A percentile compares a stretch with the other conserved stretches of the same genome.
These are phyloP conservation scores for Phytopythium vexans DNA, from an alignment of 352 stramenopile genomes.

Conservation along the genomic window DNA sequence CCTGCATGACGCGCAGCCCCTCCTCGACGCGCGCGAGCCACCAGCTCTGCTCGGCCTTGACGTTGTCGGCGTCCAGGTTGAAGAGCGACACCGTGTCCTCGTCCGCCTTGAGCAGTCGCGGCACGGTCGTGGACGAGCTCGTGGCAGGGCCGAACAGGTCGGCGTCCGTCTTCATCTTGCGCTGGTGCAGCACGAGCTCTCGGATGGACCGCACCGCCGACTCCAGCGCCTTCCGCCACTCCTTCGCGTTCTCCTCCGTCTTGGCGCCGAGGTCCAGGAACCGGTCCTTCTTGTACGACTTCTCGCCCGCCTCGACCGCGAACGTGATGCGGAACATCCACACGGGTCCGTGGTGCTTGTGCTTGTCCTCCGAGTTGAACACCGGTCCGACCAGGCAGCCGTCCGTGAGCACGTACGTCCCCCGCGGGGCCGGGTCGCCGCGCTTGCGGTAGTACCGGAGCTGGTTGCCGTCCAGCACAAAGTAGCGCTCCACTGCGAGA, in stretches of 20 bases:
- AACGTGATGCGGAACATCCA: conserved; percentile 92
- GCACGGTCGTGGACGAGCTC: conserved; percentile 43
- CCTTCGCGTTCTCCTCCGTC: conserved; percentile 73
- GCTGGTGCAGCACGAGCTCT: conserved; percentile 70
- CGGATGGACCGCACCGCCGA: conserved; percentile 72
- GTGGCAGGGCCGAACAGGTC: conserved; percentile 51
- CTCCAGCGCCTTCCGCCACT: conserved; percentile 82
- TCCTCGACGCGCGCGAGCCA: conserved; percentile 82
- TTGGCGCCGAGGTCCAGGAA: conserved; percentile 86
- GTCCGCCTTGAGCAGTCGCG: conserved; percentile 67
- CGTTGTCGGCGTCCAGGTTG: conserved; percentile 83
- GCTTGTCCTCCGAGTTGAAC: conserved; percentile 88
- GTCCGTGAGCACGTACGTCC: conserved; percentile 85
- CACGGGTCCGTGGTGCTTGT: conserved; percentile 82
- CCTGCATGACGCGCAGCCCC: conserved; percentile 82
- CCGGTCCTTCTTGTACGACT: conserved; percentile 87
- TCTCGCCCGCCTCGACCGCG: conserved; percentile 61
- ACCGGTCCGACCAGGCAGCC: conserved; percentile 72
- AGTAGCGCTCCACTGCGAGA: conserved; percentile 77
- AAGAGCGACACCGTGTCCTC: conserved; percentile 85
- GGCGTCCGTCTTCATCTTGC: conserved; percentile 72
- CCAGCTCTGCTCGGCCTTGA: conserved; percentile 81
- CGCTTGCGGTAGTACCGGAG: conserved; percentile 87
- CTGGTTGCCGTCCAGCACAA: conserved; percentile 83
- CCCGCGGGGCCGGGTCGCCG: conserved; percentile 72